These are phyloP conservation scores for Xerocomellus intermedius DNA, from an alignment of 768 basidiomycete species.

Conservation along the genomic window DNA sequence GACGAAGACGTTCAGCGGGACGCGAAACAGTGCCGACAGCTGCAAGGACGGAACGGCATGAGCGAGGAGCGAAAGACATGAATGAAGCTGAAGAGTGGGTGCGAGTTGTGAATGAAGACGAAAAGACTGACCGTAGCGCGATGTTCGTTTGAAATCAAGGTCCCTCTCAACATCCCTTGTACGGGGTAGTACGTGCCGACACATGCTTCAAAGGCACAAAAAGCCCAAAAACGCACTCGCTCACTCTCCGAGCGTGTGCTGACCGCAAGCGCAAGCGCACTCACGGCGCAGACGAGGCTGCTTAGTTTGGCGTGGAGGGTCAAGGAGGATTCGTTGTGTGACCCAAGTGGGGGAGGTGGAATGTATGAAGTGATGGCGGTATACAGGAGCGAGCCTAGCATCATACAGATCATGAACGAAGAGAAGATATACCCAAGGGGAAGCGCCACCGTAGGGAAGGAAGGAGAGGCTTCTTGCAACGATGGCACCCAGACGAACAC, in stretches of 20 bases:
- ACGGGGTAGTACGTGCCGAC: constrained; percentile 81
- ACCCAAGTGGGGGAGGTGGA: constrained; percentile 21
- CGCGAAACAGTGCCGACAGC: constrained; percentile 70
- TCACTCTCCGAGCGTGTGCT: constrained; percentile 46
- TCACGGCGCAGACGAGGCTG: constrained; percentile 57
- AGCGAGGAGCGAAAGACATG: neutral
- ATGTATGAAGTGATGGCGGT: constrained; percentile 44
- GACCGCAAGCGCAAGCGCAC: constrained; percentile 53
- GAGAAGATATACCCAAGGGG: constrained; percentile 82
- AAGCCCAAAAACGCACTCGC: constrained; percentile 63
- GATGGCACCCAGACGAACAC: constrained; percentile 83
- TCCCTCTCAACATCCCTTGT: constrained; percentile 70
- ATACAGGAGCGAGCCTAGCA: constrained; percentile 73
- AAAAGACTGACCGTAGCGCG: constrained; percentile 59
- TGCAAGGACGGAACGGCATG: constrained; percentile 21
- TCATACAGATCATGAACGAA: constrained; percentile 79
- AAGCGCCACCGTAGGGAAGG: constrained; percentile 38
- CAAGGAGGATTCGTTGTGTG: constrained; percentile 40
- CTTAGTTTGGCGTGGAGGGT: constrained; percentile 66
- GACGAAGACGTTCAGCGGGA: constrained; percentile 74
- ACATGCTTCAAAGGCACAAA: constrained; percentile 73
- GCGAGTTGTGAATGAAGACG: no score
- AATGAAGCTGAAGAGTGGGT: neutral
- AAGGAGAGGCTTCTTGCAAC: constrained; percentile 57
- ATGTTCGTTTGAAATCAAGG: constrained; percentile 66